phyloP scores from a whole-genome alignment of 257 asterid genomes.

The Primulina tabacum region DNA sequence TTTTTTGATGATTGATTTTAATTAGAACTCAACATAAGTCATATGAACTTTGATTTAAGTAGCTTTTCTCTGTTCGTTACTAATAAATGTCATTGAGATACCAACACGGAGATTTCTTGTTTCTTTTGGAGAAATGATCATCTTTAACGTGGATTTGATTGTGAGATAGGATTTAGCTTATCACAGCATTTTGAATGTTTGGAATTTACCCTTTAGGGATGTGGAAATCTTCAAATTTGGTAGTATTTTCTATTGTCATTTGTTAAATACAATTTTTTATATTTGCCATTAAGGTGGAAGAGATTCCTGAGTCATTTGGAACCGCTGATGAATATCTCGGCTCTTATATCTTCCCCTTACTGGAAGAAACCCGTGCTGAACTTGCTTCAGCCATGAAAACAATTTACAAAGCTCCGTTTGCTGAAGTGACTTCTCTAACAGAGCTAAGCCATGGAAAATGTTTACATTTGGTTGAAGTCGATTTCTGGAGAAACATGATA shows the following conservation, averaged over 20 bases:
- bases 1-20: no score
- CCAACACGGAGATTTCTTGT: no score
- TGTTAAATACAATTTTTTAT: not conserved
- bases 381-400: slow-evolving; percentile 46
- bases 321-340: slow-evolving; percentile 37
- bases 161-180: no score
- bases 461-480: slow-evolving; percentile 23
- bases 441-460: not conserved
- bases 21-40: no score
- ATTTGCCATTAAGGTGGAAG: slow-evolving; percentile 37
- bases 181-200: not conserved
- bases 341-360: slow-evolving; percentile 41
- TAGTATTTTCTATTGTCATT: not conserved
- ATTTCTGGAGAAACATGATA: slow-evolving; percentile 38
- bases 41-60: no score
- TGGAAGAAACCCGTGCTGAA: slow-evolving; percentile 58
- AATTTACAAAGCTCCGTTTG: slow-evolving; percentile 44
- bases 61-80: no score
- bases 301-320: slow-evolving; percentile 43
- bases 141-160: not conserved
- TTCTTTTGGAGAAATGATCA: not conserved
- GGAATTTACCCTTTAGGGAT: not conserved
- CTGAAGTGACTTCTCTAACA: slow-evolving; percentile 31
- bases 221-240: no score
- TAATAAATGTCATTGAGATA: no score